Evolutionary conservation across 257 asterid genomes (phyloP), one percentile per base, ranked within the genome.

Genomic region (Apocynum venetum): DNA sequence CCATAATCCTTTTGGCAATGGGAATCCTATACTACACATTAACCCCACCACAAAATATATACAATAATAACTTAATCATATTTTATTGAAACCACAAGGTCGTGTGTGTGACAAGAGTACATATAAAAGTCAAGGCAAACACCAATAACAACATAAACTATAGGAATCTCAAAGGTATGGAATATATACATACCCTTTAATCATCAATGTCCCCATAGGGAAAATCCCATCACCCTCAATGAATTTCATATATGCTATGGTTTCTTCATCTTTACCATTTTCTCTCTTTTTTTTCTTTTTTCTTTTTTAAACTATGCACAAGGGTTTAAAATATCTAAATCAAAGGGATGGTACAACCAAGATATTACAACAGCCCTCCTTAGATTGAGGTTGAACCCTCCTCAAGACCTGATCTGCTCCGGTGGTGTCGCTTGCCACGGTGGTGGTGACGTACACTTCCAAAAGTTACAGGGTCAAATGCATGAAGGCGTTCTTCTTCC

Each of bases 401-500:
- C 61, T 14, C 31, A 25, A 25, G 61, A 61, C 68, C 56, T 4
- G 92, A 52, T 65, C 84, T 69, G 78, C 73, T 59, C 67, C 86
- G 86, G 77, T 52, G 94, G 85, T 83, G 97, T 41, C 86, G 80
- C 70, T 82, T 91, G 70, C 89, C 86, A 4, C 64, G 86, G 82
- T 52, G 89, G 80, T 73, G 93, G 88, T 71, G 89, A 2, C 78
- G 88, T 72, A 38, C 81, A 0, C 97, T 92, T 2, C 96, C 96
- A 1, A 93, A 93, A 0, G 87, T 89, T 20, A 91, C 90, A 0
- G 93, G 95, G 80, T 93, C 94, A 7, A 88, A 90, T 20, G 76
- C 65, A 47, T 81, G 85, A 59, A 93, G 98, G 4, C 80, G 88
- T 25, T 85, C 88, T 0, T 94, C 93, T 83, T 91, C 98, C 77